Evolutionary conservation across 1,139 yeast species (phyloP), one percentile per base, ranked within the genome.

Genomic region (Suhomyces yuchorum): DNA sequence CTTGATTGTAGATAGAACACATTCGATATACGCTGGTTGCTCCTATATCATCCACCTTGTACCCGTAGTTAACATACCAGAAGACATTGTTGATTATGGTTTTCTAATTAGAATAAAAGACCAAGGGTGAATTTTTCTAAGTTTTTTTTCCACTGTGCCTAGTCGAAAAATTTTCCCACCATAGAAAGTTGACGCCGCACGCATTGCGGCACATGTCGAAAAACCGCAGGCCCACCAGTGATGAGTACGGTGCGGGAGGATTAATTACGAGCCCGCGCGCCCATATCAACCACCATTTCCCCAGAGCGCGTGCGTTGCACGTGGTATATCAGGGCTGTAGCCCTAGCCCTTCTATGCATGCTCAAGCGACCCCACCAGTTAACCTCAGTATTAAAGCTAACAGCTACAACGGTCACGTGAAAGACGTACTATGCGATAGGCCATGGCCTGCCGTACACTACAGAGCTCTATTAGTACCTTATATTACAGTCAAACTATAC

Each of bases 31-130:
- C 30, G 3, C n/a, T 26, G 30, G 30, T 26, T 26, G 30, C 4
- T 26, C 30, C 30, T 11, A 26, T 20, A 30, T 22, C 17, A 30
- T 37, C 19, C 32, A 37, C 19, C 18, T 30, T 22, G 19, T 23
- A 9, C 14, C 8, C 17, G 26, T 28, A 39, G 38, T 28, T 43
- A 33, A 57, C 60, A 55, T 57, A 57, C 60, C 60, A 57, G 60
- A 44, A 57, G 60, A 57, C 60, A 57, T 56, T 42, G 51, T 55
- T 55, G 55, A 55, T 51, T 46, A 48, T 48, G 61, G 65, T 63
- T 61, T 61, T 62, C 59, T 61, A 62, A 47, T 40, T 43, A 47
- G 50, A 47, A 47, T 47, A 51, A 51, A 49, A 51, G 51, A 51
- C 50, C 52, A 48, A 42, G 48, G 48, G 47, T 48, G 42, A 54